These are phyloP conservation scores for Pholiota microspora DNA, from an alignment of 768 basidiomycete genomes.

Conservation along the genomic window DNA sequence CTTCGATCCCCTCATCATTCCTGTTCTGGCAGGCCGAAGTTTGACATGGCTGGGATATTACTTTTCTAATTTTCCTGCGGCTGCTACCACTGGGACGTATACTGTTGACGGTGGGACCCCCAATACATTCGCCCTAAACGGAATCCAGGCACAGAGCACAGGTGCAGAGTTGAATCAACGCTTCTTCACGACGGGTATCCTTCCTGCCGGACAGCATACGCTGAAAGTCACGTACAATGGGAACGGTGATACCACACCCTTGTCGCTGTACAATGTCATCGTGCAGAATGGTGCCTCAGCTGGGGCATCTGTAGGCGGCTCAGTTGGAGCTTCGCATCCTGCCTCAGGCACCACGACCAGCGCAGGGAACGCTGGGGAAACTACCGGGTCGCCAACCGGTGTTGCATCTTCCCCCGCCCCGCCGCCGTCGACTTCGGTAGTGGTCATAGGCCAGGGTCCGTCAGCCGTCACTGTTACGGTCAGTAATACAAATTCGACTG, in stretches of 20 bases:
- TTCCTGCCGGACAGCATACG: neutral
- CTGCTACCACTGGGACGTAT: neutral
- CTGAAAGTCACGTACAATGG: neutral
- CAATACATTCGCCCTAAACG: neutral
- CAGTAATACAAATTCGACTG: neutral
- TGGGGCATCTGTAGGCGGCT: neutral
- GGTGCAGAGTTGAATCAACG: neutral
- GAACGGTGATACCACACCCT: neutral
- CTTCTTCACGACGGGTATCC: neutral
- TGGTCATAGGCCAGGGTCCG: neutral
- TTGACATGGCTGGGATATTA: constrained; percentile 1
- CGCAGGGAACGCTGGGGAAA: neutral
- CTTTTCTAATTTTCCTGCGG: neutral
- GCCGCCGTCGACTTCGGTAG: neutral
- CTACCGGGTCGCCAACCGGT: no score
- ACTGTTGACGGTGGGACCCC: neutral
- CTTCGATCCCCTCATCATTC: neutral
- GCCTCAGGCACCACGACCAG: neutral
- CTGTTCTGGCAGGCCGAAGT: neutral
- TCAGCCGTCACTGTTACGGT: neutral
- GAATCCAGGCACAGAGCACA: neutral
- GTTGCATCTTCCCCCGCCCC: neutral
- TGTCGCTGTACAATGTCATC: neutral
- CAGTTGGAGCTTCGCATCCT: neutral
- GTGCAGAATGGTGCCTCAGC: neutral